phyloP scores from a whole-genome alignment of 495 filamentous ascomycete species.

The Cetradonia linearis region DNA sequence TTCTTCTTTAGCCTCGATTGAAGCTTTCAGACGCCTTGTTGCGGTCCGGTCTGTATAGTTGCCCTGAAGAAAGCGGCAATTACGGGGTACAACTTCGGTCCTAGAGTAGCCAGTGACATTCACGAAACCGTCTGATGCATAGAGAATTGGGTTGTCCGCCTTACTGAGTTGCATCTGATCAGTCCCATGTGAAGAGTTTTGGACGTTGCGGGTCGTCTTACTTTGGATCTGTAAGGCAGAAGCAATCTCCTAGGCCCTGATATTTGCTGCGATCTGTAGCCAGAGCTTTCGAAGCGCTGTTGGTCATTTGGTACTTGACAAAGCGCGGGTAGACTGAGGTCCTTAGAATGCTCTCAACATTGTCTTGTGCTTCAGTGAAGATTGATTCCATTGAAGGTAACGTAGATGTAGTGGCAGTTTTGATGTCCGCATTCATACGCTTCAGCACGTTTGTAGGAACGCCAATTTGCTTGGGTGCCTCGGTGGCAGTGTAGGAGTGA shows the following conservation, averaged over 20 bases:
- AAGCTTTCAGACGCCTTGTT: constrained; percentile 32
- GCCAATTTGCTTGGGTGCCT: constrained; percentile 34
- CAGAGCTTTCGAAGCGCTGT: constrained; percentile 33
- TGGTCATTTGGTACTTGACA: constrained; percentile 37
- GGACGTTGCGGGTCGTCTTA: not conserved
- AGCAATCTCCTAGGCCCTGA: constrained; percentile 36
- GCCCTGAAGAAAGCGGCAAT: constrained; percentile 44
- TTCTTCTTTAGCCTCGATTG: constrained; percentile 35
- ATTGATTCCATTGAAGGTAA: constrained; percentile 37
- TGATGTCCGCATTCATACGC: constrained; percentile 34
- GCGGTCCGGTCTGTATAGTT: constrained; percentile 35
- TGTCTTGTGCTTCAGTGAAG: constrained; percentile 35
- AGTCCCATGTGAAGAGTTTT: not conserved
- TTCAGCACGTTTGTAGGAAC: constrained; percentile 29
- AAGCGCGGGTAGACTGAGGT: constrained; percentile 41
- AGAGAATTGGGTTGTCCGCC: constrained; percentile 43
- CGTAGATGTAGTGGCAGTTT: constrained; percentile 29
- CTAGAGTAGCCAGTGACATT: constrained; percentile 39
- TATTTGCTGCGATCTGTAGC: constrained; percentile 29
- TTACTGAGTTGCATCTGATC: constrained; percentile 16
- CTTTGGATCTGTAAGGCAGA: constrained; percentile 36
- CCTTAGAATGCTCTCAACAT: constrained; percentile 36
- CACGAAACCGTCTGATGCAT: constrained; percentile 43
- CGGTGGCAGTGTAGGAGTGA: constrained; percentile 32
- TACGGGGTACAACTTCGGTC: constrained; percentile 38